These are phyloP conservation scores for Lophiotrema nucula DNA, from an alignment of 495 filamentous ascomycete genomes.

Conservation along the genomic window DNA sequence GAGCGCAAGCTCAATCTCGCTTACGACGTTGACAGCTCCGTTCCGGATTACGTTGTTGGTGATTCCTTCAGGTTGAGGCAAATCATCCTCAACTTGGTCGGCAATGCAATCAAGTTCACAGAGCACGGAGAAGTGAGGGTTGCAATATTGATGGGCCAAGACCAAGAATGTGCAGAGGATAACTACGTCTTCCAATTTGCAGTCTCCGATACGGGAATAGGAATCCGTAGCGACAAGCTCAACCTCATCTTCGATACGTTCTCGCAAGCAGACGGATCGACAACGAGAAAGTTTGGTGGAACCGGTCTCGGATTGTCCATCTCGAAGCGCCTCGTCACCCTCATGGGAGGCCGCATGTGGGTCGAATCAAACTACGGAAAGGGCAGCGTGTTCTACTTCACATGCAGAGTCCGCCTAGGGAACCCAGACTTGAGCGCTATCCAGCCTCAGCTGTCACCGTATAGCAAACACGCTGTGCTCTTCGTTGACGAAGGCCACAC, in stretches of 20 bases:
- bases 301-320: constrained; percentile 96
- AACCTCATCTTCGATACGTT: constrained; percentile 99
- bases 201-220: constrained; percentile 95
- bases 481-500: constrained; percentile 95
- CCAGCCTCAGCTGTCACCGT: constrained; percentile 79
- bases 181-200: constrained; percentile 96
- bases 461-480: constrained; percentile 87
- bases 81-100: constrained; percentile 82
- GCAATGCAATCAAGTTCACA: constrained; percentile 93
- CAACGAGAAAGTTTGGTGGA: constrained; percentile 93
- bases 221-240: constrained; percentile 92
- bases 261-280: constrained; percentile 97
- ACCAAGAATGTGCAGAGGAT: constrained; percentile 63
- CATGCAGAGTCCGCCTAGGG: constrained; percentile 86
- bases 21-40: constrained; percentile 89
- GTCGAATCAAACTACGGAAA: constrained; percentile 90
- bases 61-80: constrained; percentile 96
- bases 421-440: constrained; percentile 78
- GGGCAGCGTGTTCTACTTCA: constrained; percentile 96
- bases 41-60: constrained; percentile 94
- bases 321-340: constrained; percentile 88
- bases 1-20: constrained; percentile 93
- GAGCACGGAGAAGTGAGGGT: constrained; percentile 96
- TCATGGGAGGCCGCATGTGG: constrained; percentile 98
- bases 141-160: constrained; percentile 75